Conservation (phyloP, 2,329 filamentous ascomycete species). For the Stemphylium beticola region DNA sequence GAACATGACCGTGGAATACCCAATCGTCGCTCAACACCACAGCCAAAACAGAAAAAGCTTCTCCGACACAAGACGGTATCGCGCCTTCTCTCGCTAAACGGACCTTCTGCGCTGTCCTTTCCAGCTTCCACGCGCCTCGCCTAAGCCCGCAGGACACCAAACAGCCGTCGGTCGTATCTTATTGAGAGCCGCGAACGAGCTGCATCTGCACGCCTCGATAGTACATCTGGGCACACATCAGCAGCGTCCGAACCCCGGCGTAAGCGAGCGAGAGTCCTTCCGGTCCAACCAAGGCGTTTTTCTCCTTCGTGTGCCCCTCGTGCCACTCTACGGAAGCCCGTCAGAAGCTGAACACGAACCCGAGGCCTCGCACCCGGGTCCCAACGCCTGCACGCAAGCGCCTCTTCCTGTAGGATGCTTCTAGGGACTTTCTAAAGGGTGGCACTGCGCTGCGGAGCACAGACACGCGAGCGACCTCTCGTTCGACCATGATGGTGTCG, state of each 20-base stretch:
- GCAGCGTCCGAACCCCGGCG: conserved; percentile 9
- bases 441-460: conserved; percentile 9
- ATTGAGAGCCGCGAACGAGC: background rate
- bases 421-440: conserved; percentile 12
- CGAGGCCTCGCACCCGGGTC: conserved; percentile 26
- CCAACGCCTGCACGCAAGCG: conserved; percentile 10
- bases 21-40: background rate
- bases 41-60: background rate
- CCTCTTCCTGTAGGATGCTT: conserved; percentile 12
- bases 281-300: conserved; percentile 8
- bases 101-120: background rate
- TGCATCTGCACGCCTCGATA: conserved; percentile 8
- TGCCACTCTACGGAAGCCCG: conserved; percentile 7
- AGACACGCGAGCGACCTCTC: background rate
- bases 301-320: conserved; percentile 5
- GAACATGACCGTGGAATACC: background rate
- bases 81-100: conserved; percentile 8
- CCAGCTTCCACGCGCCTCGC: conserved; percentile 7
- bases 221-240: conserved; percentile 1
- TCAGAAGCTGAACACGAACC: conserved; percentile 20
- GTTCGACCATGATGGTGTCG: background rate
- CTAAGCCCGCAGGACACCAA: background rate
- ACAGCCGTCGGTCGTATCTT: background rate
- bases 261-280: conserved; percentile 1
- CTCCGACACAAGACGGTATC: background rate